Conservation (phyloP, 805 yeast species). For the Metschnikowia aberdeeniae region DNA sequence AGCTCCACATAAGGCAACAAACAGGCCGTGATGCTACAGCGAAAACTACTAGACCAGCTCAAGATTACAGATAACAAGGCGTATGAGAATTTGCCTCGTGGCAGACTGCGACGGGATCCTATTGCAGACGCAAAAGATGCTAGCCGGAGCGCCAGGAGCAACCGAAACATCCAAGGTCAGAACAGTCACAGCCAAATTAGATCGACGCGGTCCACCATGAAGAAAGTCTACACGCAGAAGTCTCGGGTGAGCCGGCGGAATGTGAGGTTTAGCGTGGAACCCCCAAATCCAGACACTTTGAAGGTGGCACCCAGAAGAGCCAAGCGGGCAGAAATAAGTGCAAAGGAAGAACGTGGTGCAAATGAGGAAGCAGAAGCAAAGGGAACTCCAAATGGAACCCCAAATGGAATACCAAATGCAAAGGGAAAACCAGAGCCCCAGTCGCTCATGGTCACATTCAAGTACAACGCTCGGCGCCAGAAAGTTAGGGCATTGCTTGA, state of each 20-base stretch:
- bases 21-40: conserved; percentile 7
- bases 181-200: neutral
- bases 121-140: neutral
- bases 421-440: neutral
- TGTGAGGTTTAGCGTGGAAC: too few relatives aligned
- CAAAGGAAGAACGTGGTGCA: too few relatives aligned
- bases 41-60: conserved; percentile 15
- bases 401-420: neutral
- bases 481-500: neutral
- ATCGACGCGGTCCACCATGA: neutral
- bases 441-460: neutral
- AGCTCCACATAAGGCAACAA: neutral
- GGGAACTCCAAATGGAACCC: too few relatives aligned
- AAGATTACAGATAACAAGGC: conserved; percentile 18
- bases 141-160: neutral
- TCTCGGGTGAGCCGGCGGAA: neutral
- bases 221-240: neutral
- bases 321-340: too few relatives aligned
- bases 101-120: conserved; percentile 12
- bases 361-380: too few relatives aligned
- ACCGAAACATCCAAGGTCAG: neutral
- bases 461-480: conserved; percentile 1
- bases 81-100: conserved; percentile 14
- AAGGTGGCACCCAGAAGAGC: too few relatives aligned
- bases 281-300: too few relatives aligned